These are phyloP conservation scores for Trichoderma sp. DNA, from an alignment of 2,329 filamentous ascomycete species.

Conservation along the genomic window DNA sequence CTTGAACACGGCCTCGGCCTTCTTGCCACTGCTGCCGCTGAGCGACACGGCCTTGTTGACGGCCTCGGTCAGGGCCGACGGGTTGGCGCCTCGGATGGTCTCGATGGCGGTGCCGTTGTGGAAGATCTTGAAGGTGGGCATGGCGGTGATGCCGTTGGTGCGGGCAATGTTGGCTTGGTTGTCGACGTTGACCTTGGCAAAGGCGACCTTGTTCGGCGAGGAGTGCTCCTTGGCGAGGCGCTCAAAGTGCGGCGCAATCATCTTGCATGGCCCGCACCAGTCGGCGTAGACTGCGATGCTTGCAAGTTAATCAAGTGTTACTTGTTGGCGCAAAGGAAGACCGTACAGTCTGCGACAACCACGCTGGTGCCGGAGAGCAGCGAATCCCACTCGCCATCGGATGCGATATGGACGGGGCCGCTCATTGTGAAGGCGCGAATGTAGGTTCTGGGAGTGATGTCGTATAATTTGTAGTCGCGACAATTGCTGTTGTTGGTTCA, in stretches of 20 bases:
- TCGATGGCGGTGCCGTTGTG: constrained; percentile 71
- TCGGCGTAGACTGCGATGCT: constrained; percentile 77
- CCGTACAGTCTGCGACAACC: constrained; percentile 86
- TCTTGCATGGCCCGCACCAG: constrained; percentile 93
- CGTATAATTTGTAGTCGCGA: not conserved
- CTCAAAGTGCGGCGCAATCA: constrained; percentile 87
- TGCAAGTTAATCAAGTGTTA: too few species aligned
- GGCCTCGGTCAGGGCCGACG: constrained; percentile 70
- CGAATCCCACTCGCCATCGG: constrained; percentile 69
- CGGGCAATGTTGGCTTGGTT: constrained; percentile 74
- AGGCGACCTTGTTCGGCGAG: constrained; percentile 79
- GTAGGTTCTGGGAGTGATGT: not conserved
- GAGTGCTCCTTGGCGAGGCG: constrained; percentile 77
- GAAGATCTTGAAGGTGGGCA: constrained; percentile 95
- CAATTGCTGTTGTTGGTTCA: not conserved
- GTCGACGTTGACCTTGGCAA: constrained; percentile 91
- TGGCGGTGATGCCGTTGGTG: constrained; percentile 77
- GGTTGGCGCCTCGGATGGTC: constrained; percentile 81
- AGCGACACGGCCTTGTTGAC: constrained; percentile 70
- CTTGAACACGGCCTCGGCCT: constrained; percentile 52
- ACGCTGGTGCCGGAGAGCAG: constrained; percentile 73
- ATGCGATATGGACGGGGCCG: constrained; percentile 59
- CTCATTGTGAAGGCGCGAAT: constrained; percentile 44
- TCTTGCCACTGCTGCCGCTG: constrained; percentile 41
- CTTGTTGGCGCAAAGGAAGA: constrained; percentile 15